Conservation (phyloP, 805 yeast genomes). For the Teunomyces barrocoloradensis region DNA sequence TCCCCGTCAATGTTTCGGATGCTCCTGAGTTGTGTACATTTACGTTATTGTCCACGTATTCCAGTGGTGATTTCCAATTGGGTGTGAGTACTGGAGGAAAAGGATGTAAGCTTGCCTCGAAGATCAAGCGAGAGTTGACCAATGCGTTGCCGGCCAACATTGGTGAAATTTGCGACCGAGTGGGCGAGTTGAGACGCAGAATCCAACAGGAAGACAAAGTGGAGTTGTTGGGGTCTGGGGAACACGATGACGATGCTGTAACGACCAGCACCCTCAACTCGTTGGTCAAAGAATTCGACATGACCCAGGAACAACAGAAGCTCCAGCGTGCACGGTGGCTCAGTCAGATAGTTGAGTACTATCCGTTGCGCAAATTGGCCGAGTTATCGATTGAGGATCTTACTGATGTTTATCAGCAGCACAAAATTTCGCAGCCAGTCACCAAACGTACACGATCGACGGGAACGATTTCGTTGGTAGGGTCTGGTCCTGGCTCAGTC, state of each 20-base stretch:
- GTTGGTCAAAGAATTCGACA: slow-evolving; percentile 58
- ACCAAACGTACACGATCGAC: slow-evolving; percentile 8
- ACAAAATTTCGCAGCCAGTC: slow-evolving; percentile 11
- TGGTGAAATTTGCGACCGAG: slow-evolving; percentile 62
- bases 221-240: slow-evolving; percentile 42
- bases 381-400: slow-evolving; percentile 59
- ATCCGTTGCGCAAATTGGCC: slow-evolving; percentile 67
- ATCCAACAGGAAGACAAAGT: slow-evolving; percentile 53
- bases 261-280: slow-evolving; percentile 58
- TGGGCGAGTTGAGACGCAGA: slow-evolving; percentile 61
- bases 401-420: slow-evolving; percentile 37
- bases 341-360: slow-evolving; percentile 87
- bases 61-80: slow-evolving; percentile 71
- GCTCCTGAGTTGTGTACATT: slow-evolving; percentile 71
- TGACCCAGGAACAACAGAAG: slow-evolving; percentile 50
- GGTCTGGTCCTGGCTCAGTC: slow-evolving; percentile 91
- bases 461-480: slow-evolving; percentile 79
- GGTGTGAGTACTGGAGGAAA: slow-evolving; percentile 86
- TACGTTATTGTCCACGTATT: slow-evolving; percentile 67
- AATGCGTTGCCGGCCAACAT: slow-evolving; percentile 65
- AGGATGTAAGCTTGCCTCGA: slow-evolving; percentile 82
- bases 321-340: slow-evolving; percentile 76
- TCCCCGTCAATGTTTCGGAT: slow-evolving; percentile 81
- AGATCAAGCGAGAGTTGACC: slow-evolving; percentile 73
- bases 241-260: slow-evolving; percentile 66